Evolutionary conservation across 2,329 filamentous ascomycete species (phyloP), one percentile per base, ranked within the genome.

Genomic region (Nothomitra cinnamomea): DNA sequence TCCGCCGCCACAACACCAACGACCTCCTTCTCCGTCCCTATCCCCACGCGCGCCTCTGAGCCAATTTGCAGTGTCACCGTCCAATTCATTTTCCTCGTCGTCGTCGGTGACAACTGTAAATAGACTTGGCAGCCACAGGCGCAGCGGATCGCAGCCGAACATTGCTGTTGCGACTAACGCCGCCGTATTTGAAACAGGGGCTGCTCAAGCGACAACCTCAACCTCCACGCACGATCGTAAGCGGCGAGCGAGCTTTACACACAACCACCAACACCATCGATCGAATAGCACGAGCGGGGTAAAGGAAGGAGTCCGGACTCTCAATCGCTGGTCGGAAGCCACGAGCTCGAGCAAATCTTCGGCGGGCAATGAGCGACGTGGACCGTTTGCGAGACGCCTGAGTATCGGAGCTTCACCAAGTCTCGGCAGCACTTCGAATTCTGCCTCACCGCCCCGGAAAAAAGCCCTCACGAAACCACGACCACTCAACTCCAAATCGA

Each of bases 321-420:
- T 77, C 53, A 75, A 78, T 60, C 73, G 76, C 57, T 78, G 75
- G 75, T 78, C 76, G 36, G 75, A 78, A 58, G 77, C 73, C 17
- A 78, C 75, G 22, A 64, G 69, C 28, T 75, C 72, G 48, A 76
- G 72, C 63, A 68, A 66, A 21, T 36, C 45, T 6, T 19, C 52
- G 15, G 2, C 22, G 12, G 41, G 24, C 19, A 41, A 45, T 49
- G 32, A 53, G 13, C 40, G 40, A 25, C 21, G 17, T 10, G 42
- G 19, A 35, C 12, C 10, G n/a, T 36, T 53, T 15, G 21, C 52
- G 43, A 53, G 43, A 52, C 40, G 21, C 13, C 13, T 53, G 22
- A 53, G 52, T 40, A 10, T 35, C 21, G 52, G 41, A 19, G 41
- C 24, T 47, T 48, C 32, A 28, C 48, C 48, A 35, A 4, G 24